These are phyloP conservation scores for Coniochaeta sp. DNA, from an alignment of 2,329 filamentous ascomycete genomes.

Conservation along the genomic window DNA sequence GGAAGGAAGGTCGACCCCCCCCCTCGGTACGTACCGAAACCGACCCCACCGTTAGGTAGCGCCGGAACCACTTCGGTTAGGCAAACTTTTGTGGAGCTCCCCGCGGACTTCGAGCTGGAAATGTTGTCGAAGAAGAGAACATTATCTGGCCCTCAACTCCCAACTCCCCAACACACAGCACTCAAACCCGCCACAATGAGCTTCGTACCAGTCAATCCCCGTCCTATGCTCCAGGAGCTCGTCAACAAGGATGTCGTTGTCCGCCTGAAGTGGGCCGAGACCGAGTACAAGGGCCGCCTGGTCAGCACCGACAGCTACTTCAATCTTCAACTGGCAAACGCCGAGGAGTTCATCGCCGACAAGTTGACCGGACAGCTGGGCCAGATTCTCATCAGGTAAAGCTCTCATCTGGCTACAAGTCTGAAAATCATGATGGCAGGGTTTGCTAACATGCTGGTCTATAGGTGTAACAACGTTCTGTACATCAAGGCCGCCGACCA, in stretches of 20 bases:
- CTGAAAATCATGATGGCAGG: neutral
- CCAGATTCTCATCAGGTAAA: conserved; percentile 83
- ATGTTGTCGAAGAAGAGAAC: neutral
- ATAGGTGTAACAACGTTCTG: conserved; percentile 73
- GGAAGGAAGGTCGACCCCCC: neutral
- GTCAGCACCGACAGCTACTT: conserved; percentile 94
- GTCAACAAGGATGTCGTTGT: conserved; percentile 88
- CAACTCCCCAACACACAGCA: neutral
- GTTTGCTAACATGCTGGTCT: conserved; percentile 1
- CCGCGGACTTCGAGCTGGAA: neutral
- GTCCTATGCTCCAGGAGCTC: conserved; percentile 91
- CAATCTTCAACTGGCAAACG: conserved; percentile 90
- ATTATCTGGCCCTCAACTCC: neutral
- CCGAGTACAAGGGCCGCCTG: conserved; percentile 90
- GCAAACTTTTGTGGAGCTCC: neutral
- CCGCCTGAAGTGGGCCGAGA: conserved; percentile 95
- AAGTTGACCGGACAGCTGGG: conserved; percentile 80
- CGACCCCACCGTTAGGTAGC: neutral
- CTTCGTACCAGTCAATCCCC: conserved; percentile 92
- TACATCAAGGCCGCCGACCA: conserved; percentile 65
- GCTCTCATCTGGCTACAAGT: conserved; percentile 3
- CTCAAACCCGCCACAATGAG: conserved; percentile 9
- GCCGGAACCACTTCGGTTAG: neutral
- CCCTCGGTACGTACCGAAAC: neutral
- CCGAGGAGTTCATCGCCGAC: conserved; percentile 86